A percentile compares a stretch with the other conserved stretches of the same genome.
Conservation (phyloP, 1,284 basidiomycete species). For the Rhodotorula sp. region DNA sequence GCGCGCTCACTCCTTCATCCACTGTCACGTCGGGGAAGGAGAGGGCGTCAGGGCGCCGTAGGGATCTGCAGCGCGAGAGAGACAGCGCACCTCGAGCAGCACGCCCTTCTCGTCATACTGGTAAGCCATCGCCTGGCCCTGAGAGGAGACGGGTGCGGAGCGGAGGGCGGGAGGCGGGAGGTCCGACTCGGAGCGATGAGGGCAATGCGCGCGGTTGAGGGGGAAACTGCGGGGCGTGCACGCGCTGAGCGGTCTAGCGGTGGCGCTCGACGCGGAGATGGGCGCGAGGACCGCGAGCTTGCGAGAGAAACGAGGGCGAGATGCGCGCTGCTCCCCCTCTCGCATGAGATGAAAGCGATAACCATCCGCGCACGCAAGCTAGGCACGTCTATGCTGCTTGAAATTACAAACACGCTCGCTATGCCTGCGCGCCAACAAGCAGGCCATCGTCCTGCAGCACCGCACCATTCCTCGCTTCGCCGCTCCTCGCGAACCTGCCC, state of each 20-base stretch:
- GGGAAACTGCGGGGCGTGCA: neutral
- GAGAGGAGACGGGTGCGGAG: neutral
- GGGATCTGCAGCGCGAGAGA: too few relatives aligned
- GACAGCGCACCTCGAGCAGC: constrained; percentile 33
- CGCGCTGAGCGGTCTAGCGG: too few relatives aligned
- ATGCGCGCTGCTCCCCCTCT: too few relatives aligned
- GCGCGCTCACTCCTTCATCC: constrained; percentile 41
- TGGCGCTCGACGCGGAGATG: neutral
- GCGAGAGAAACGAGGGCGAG: too few relatives aligned
- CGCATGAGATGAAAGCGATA: too few relatives aligned
- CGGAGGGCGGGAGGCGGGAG: neutral
- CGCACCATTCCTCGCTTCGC: neutral
- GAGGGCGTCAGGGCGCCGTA: neutral
- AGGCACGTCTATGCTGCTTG: neutral
- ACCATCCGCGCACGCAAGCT: too few relatives aligned
- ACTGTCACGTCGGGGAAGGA: constrained; percentile 14
- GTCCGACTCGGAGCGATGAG: neutral
- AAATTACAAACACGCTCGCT: neutral
- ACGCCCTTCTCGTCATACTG: constrained; percentile 41
- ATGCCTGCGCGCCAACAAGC: constrained; percentile 2
- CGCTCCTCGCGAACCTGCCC: constrained; percentile 71
- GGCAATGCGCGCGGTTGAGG: neutral
- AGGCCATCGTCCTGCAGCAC: neutral
- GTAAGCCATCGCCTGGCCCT: constrained; percentile 12
- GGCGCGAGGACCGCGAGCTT: too few relatives aligned